Percentiles rank a stretch among this genome's conserved stretches.
Conservation (phyloP, 768 basidiomycete genomes). For the Podaxis rugospora region DNA sequence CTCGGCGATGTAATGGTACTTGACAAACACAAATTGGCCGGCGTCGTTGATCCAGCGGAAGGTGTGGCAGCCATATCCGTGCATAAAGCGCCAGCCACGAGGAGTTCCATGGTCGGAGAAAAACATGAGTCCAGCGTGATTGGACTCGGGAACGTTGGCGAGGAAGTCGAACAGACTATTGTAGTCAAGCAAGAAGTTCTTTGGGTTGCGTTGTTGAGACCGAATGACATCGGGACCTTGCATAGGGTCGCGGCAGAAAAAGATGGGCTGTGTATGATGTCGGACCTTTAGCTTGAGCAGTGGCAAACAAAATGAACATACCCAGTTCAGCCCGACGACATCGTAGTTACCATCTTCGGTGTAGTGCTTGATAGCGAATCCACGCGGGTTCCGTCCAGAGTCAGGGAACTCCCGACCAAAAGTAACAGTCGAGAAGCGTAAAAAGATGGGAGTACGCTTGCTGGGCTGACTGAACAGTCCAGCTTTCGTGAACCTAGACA, state of each 20-base stretch:
- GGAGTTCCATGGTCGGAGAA: conserved; percentile 13
- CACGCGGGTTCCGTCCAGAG: conserved; percentile 11
- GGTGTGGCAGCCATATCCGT: conserved; percentile 12
- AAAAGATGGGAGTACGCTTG: conserved; percentile 10
- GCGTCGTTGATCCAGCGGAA: conserved; percentile 12
- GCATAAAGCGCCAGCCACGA: conserved; percentile 8
- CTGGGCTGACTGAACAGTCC: conserved; percentile 4
- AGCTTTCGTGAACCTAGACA: conserved; percentile 12
- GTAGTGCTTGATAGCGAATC: conserved; percentile 14
- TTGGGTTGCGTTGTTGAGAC: conserved; percentile 12
- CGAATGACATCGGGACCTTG: conserved; percentile 14
- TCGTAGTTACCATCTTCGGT: conserved; percentile 13
- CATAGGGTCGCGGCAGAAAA: conserved; percentile 11
- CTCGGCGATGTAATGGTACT: conserved; percentile 10
- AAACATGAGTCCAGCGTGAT: conserved; percentile 13
- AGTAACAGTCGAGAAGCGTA: conserved; percentile 12
- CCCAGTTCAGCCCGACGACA: conserved; percentile 11
- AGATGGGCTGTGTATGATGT: conserved; percentile 1
- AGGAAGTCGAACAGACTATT: conserved; percentile 12
- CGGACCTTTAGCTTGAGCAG: background rate
- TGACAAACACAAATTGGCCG: conserved; percentile 12
- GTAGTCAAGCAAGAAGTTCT: conserved; percentile 10
- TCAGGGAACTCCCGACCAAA: conserved; percentile 13
- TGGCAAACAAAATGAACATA: background rate
- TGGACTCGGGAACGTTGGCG: conserved; percentile 12